A percentile compares a stretch with the other conserved stretches of the same genome.
Evolutionary conservation across 768 basidiomycete species (phyloP).

Genomic region (Lactifluus piperatus): DNA sequence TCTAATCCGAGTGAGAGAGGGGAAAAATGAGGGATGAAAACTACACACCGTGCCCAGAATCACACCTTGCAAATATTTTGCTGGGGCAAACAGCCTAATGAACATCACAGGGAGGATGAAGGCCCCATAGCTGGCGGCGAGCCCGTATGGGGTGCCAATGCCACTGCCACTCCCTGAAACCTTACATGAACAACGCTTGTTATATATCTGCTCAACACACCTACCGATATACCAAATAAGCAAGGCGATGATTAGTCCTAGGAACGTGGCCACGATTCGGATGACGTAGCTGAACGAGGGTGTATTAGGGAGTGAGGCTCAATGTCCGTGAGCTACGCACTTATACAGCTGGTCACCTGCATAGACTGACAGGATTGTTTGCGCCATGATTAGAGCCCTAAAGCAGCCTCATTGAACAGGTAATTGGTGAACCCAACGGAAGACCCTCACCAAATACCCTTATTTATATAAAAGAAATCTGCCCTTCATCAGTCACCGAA

Average conservation of each 20-base stretch:
- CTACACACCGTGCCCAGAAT: conserved; percentile 33
- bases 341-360: conserved; percentile 50
- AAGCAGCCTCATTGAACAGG: background rate
- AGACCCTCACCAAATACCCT: conserved; percentile 36
- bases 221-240: conserved; percentile 43
- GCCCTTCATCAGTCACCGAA: background rate
- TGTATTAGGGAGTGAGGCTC: background rate
- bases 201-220: background rate
- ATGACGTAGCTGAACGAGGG: conserved; percentile 31
- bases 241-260: conserved; percentile 40
- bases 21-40: background rate
- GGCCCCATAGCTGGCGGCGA: conserved; percentile 40
- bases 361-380: conserved; percentile 47
- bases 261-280: conserved; percentile 38
- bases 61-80: conserved; percentile 30
- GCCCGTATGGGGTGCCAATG: conserved; percentile 44
- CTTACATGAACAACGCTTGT: background rate
- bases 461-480: conserved; percentile 38
- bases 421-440: background rate
- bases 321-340: conserved; percentile 22
- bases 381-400: conserved; percentile 53
- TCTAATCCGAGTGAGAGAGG: conserved; percentile 23
- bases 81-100: conserved; percentile 38
- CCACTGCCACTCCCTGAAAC: conserved; percentile 34
- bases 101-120: conserved; percentile 40